Evolutionary conservation across 495 filamentous ascomycete genomes (phyloP).

Genomic region (Daldinia decipiens): DNA sequence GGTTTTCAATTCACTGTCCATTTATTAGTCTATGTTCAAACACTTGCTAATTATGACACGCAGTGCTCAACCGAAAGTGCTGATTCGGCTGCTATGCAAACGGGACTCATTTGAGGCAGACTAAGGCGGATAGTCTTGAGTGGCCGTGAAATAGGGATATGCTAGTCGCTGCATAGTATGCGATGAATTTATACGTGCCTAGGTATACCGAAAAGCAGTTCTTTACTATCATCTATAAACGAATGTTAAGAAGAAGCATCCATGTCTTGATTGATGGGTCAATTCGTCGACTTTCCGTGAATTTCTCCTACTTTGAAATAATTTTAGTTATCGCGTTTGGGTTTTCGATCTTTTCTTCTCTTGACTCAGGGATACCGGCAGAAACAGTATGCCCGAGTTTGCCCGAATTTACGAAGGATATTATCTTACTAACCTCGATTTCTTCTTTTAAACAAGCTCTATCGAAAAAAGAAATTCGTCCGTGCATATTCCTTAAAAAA

Average conservation of each 20-base stretch:
- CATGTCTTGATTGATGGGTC: neutral
- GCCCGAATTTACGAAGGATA: no score
- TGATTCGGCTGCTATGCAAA: conserved; percentile 13
- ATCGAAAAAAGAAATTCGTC: no score
- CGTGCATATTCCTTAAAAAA: no score
- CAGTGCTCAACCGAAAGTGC: conserved; percentile 39
- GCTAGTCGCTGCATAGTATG: neutral
- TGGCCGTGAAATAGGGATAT: neutral
- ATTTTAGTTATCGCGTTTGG: neutral
- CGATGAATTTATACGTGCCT: neutral
- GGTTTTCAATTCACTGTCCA: neutral
- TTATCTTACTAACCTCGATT: no score
- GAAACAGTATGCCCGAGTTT: neutral
- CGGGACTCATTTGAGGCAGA: neutral
- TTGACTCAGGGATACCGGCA: no score
- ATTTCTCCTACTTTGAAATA: neutral
- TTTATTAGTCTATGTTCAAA: neutral
- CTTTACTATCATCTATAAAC: neutral
- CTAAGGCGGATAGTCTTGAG: neutral
- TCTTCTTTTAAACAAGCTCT: no score
- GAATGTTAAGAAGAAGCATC: no score
- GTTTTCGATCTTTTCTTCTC: no score
- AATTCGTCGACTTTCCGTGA: neutral
- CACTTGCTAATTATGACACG: conserved; percentile 8
- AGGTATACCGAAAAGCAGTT: no score